phyloP scores from a whole-genome alignment of 148 eudicot species.

The Heliosperma pusillum region DNA sequence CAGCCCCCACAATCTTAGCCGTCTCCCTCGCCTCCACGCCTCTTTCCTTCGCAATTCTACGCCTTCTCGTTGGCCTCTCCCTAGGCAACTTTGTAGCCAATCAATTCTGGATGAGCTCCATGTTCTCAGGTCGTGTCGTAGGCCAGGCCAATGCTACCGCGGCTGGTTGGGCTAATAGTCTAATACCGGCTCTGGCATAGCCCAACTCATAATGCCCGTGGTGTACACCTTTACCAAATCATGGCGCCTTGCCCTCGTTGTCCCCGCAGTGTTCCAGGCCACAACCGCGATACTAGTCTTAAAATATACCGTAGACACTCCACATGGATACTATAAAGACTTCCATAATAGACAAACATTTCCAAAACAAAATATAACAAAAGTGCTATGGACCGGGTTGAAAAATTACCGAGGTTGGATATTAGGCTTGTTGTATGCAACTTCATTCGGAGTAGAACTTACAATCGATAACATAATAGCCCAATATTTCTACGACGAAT shows the following conservation, averaged over 20 bases:
- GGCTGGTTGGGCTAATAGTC: conserved; percentile 92
- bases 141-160: conserved; percentile 71
- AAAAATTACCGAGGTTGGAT: conserved; percentile 72
- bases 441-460: conserved; percentile 79
- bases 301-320: conserved; percentile 54
- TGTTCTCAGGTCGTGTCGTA: conserved; percentile 56
- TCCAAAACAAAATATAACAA: conserved; percentile 30
- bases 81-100: conserved; percentile 80
- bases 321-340: conserved; percentile 58
- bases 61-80: conserved; percentile 73
- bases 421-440: conserved; percentile 59
- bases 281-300: conserved; percentile 46
- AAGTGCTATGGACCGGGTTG: conserved; percentile 40
- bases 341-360: conserved; percentile 21
- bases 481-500: conserved; percentile 63
- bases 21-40: conserved; percentile 35
- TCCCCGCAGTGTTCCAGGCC: conserved; percentile 64
- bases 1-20: conserved; percentile 61
- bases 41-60: conserved; percentile 38
- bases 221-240: conserved; percentile 38
- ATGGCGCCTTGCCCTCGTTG: conserved; percentile 65
- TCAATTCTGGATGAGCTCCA: conserved; percentile 89
- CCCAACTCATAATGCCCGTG: conserved; percentile 76
- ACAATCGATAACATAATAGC: conserved; percentile 74
- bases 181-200: conserved; percentile 75